Evolutionary conservation across 2,329 filamentous ascomycete genomes (phyloP).

Genomic region (Diplodia intermedia): DNA sequence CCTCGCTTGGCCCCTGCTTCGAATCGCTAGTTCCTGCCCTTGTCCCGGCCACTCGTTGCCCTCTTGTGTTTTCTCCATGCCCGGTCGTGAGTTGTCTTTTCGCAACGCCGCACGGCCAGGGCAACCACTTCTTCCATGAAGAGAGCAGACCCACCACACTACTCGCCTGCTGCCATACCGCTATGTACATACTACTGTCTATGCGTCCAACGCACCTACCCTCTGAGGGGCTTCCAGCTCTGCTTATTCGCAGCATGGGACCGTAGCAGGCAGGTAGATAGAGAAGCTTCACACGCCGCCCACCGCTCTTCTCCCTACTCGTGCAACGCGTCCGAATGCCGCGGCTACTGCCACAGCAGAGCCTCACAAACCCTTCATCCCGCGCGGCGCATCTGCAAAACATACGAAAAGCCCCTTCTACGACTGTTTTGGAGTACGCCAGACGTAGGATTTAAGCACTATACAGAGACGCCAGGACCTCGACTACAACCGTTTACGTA

Average conservation of each 20-base stretch:
- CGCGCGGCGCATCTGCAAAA: background rate
- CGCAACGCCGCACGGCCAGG: background rate
- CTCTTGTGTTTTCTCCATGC: background rate
- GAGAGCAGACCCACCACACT: background rate
- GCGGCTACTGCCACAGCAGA: background rate
- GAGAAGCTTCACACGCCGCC: background rate
- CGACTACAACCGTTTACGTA: background rate
- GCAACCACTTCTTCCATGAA: background rate
- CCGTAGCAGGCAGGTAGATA: background rate
- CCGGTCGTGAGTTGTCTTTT: background rate
- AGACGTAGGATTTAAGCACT: background rate
- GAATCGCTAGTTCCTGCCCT: background rate
- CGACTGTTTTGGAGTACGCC: background rate
- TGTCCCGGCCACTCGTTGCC: background rate
- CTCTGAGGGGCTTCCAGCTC: background rate
- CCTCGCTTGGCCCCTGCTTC: background rate
- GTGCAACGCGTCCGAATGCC: background rate
- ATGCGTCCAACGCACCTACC: background rate
- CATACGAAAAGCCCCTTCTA: background rate
- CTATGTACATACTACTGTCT: background rate
- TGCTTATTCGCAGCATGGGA: background rate
- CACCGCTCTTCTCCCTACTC: slow-evolving; percentile 1
- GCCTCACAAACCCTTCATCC: background rate
- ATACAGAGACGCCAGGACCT: background rate
- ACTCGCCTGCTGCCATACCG: background rate